Conservation (phyloP, 371 early-diverging fungal species). For the Synchytrium microbalum region DNA sequence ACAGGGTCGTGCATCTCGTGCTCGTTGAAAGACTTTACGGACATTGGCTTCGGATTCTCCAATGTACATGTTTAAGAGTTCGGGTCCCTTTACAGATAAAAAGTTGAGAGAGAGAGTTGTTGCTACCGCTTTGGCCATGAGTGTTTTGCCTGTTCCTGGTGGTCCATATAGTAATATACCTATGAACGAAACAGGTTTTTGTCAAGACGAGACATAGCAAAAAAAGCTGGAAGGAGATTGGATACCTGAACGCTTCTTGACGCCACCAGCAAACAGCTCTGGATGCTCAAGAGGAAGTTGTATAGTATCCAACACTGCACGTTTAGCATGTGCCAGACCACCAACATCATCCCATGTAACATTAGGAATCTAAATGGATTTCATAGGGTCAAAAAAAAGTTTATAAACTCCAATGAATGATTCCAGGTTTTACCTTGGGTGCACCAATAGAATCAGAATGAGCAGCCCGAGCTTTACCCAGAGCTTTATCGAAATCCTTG, state of each 20-base stretch:
- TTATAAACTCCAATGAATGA: constrained; percentile 3
- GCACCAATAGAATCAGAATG: constrained; percentile 91
- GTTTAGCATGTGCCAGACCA: constrained; percentile 94
- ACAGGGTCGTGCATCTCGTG: constrained; percentile 96
- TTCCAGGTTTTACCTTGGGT: constrained; percentile 58
- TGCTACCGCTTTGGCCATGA: constrained; percentile 99
- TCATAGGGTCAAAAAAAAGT: constrained; percentile 3
- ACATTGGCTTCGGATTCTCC: constrained; percentile 97
- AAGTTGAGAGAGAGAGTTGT: constrained; percentile 97
- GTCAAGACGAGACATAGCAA: constrained; percentile 31
- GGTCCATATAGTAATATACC: constrained; percentile 82
- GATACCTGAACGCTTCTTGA: constrained; percentile 90
- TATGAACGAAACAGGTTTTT: constrained; percentile 62
- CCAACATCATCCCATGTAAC: constrained; percentile 99
- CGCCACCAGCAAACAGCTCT: constrained; percentile 92
- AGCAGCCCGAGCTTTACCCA: constrained; percentile 68
- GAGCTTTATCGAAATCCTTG: constrained; percentile 70
- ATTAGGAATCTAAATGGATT: constrained; percentile 66
- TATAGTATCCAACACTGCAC: constrained; percentile 95
- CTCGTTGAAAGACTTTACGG: constrained; percentile 94
- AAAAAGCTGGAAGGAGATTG: constrained; percentile 19
- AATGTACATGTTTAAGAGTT: constrained; percentile 90
- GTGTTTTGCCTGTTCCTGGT: constrained; percentile 98
- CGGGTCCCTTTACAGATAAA: constrained; percentile 98
- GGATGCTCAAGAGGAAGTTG: constrained; percentile 96